Evolutionary conservation across 108 stramenopile species (phyloP).

Genomic region (Nitzschia sp.): DNA sequence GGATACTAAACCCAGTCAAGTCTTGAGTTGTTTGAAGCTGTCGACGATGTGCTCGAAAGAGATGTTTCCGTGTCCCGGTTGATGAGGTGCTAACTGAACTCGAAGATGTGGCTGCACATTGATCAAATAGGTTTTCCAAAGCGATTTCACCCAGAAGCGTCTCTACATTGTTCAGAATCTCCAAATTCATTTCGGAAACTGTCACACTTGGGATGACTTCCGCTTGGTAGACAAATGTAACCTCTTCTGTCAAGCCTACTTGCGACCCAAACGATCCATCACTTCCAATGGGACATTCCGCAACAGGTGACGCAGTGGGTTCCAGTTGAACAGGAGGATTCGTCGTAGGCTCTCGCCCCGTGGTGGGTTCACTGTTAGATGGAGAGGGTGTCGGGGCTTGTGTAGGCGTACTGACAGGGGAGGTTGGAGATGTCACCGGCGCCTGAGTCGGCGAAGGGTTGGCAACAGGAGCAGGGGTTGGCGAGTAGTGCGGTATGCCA

Average conservation of each 20-base stretch:
- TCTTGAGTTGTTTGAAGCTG: constrained; percentile 1
- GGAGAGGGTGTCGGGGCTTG: not conserved
- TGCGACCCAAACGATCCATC: constrained; percentile 25
- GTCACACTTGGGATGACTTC: constrained; percentile 18
- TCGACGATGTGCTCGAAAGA: not conserved
- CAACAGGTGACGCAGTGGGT: not conserved
- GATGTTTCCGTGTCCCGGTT: not conserved
- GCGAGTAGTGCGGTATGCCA: not conserved
- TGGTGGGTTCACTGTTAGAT: not conserved
- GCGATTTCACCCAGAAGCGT: constrained; percentile 2
- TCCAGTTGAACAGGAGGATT: not conserved
- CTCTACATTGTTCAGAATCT: constrained; percentile 5
- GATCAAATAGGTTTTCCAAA: constrained; percentile 12
- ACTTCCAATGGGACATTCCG: not conserved
- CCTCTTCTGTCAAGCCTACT: constrained; percentile 20
- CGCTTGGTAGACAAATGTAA: constrained; percentile 18
- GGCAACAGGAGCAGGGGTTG: not conserved
- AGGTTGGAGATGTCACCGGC: constrained; percentile 1
- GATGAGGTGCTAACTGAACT: not conserved
- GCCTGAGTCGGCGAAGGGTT: not conserved
- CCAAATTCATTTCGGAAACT: constrained; percentile 9
- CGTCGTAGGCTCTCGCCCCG: constrained; percentile 2
- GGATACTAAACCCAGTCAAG: constrained; percentile 10
- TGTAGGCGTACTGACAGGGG: not conserved
- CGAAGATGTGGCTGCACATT: not conserved